These are phyloP conservation scores for Globisporangium uncinulatum DNA, from an alignment of 352 stramenopile genomes.

Conservation along the genomic window DNA sequence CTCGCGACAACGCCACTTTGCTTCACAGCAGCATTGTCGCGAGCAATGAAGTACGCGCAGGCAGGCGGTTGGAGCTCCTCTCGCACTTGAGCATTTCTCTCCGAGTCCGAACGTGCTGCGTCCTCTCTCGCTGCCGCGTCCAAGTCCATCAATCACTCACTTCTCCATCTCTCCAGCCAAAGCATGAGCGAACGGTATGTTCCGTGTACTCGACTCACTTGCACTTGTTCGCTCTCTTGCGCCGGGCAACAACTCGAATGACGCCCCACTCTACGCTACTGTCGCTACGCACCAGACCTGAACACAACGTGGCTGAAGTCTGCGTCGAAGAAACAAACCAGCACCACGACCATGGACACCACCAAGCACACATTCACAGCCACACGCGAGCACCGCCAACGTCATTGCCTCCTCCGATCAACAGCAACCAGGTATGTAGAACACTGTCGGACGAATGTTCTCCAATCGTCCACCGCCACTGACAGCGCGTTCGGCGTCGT, in stretches of 20 bases:
- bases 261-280: neutral
- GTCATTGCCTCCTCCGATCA: conserved; percentile 42
- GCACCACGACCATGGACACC: conserved; percentile 7
- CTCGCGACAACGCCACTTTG: too few species aligned
- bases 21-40: neutral
- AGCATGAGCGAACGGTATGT: neutral
- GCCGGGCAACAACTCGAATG: too few species aligned
- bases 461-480: neutral
- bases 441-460: too few species aligned
- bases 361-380: conserved; percentile 13
- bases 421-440: conserved; percentile 37
- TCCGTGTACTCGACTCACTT: neutral
- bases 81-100: conserved; percentile 6
- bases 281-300: conserved; percentile 2
- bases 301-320: conserved; percentile 3
- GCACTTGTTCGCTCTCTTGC: neutral
- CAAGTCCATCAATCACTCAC: neutral
- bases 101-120: neutral
- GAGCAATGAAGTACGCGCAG: too few species aligned
- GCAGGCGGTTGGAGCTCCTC: neutral
- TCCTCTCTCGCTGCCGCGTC: neutral
- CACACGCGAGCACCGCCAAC: conserved; percentile 8
- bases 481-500: neutral
- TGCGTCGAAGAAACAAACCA: conserved; percentile 11
- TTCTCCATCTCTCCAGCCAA: neutral